Evolutionary conservation across 306 rosid species (phyloP).

Genomic region (Prunus kanzakura): DNA sequence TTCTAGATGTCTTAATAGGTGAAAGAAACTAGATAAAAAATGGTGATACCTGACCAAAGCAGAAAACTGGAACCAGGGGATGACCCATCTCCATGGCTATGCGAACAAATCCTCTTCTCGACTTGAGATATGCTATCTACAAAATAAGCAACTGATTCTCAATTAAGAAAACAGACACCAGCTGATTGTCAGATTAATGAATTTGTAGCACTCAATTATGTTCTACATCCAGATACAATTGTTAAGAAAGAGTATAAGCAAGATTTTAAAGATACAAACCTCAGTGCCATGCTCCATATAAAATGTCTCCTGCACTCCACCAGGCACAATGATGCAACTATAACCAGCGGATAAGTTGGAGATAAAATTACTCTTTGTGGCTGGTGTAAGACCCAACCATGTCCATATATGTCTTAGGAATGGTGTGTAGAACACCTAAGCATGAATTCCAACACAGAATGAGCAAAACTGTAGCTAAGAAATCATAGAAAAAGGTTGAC

Average conservation of each 20-base stretch:
- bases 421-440: slow-evolving; percentile 83
- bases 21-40: background rate
- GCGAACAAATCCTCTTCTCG: slow-evolving; percentile 87
- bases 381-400: slow-evolving; percentile 88
- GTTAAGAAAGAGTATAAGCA: background rate
- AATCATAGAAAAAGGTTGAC: background rate
- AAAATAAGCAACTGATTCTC: background rate
- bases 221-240: background rate
- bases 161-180: background rate
- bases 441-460: slow-evolving; percentile 9
- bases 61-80: slow-evolving; percentile 91
- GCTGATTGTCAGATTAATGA: background rate
- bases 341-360: slow-evolving; percentile 64
- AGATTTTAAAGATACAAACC: slow-evolving; percentile 34
- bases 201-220: background rate
- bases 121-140: slow-evolving; percentile 68
- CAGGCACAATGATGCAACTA: slow-evolving; percentile 89
- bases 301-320: slow-evolving; percentile 94
- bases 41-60: slow-evolving; percentile 81
- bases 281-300: slow-evolving; percentile 71
- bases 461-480: slow-evolving; percentile 10
- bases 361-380: slow-evolving; percentile 58
- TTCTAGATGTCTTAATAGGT: background rate
- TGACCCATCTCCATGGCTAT: slow-evolving; percentile 73
- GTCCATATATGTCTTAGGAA: slow-evolving; percentile 96